Evolutionary conservation across 306 rosid species (phyloP).

Genomic region (Calophaca sinica): DNA sequence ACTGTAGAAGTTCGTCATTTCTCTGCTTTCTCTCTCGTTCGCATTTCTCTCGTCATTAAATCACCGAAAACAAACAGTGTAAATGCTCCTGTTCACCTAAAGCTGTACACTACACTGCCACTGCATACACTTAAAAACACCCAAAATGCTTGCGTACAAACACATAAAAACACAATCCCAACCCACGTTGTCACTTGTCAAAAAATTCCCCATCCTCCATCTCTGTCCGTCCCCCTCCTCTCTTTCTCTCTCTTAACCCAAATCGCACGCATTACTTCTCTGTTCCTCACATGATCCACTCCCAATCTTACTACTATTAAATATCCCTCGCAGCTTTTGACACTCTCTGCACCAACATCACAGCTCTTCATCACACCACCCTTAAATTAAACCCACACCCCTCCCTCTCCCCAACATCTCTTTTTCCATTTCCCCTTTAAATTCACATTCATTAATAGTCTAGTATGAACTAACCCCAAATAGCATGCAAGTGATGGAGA

Average conservation of each 20-base stretch:
- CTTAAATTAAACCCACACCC: conserved; percentile 40
- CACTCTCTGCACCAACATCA: conserved; percentile 57
- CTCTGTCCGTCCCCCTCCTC: not conserved
- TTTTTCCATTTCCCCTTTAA: conserved; percentile 26
- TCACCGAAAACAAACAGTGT: too few species aligned
- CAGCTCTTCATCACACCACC: conserved; percentile 47
- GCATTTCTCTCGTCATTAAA: too few species aligned
- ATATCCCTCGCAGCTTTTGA: conserved; percentile 65
- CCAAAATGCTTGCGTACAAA: conserved; percentile 36
- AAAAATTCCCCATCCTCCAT: conserved; percentile 22
- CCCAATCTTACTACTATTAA: conserved; percentile 40
- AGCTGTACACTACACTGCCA: conserved; percentile 46
- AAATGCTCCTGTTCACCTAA: conserved; percentile 36
- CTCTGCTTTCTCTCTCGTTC: too few species aligned
- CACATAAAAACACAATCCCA: conserved; percentile 25
- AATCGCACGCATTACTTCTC: conserved; percentile 27
- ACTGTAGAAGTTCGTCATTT: too few species aligned
- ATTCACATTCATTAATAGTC: conserved; percentile 1
- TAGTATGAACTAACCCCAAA: not conserved
- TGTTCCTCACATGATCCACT: conserved; percentile 51
- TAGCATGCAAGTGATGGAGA: conserved; percentile 43
- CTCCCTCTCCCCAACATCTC: not conserved
- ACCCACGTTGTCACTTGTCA: conserved; percentile 15
- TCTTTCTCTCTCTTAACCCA: not conserved
- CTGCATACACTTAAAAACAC: conserved; percentile 41